A percentile compares a stretch with the other conserved stretches of the same genome.
phyloP scores from a whole-genome alignment of 345 rosid genomes.

The Arabis alpina region DNA sequence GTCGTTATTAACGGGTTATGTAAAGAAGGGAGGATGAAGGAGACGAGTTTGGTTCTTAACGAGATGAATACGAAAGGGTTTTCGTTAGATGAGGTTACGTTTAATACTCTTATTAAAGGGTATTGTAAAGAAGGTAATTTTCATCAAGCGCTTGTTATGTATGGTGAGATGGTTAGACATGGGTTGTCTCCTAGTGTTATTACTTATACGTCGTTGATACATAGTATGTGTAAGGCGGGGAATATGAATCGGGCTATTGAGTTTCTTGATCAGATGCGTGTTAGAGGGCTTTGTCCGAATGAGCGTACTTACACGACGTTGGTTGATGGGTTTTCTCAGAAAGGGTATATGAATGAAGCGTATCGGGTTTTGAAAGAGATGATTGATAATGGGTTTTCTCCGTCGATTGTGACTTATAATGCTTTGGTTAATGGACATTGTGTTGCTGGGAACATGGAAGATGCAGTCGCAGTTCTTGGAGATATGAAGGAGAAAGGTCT shows the following conservation, averaged over 20 bases:
- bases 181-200: slow-evolving; percentile 84
- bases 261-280: slow-evolving; percentile 82
- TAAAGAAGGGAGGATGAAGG: slow-evolving; percentile 77
- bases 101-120: slow-evolving; percentile 83
- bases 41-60: slow-evolving; percentile 53
- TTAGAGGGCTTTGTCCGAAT: slow-evolving; percentile 76
- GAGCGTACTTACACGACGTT: slow-evolving; percentile 81
- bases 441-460: slow-evolving; percentile 65
- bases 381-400: slow-evolving; percentile 63
- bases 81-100: slow-evolving; percentile 72
- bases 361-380: slow-evolving; percentile 62
- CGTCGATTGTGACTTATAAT: slow-evolving; percentile 84
- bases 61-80: slow-evolving; percentile 71
- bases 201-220: slow-evolving; percentile 83
- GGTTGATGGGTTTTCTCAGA: slow-evolving; percentile 80
- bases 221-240: slow-evolving; percentile 79
- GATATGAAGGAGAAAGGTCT: slow-evolving; percentile 67
- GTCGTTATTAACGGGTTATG: slow-evolving; percentile 78
- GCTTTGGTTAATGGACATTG: slow-evolving; percentile 80
- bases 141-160: slow-evolving; percentile 83
- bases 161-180: slow-evolving; percentile 68
- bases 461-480: slow-evolving; percentile 54
- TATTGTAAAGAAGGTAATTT: slow-evolving; percentile 77
- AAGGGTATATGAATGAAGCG: slow-evolving; percentile 70
- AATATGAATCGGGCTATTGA: slow-evolving; percentile 80